Percentiles rank a stretch among this genome's conserved stretches.
These are phyloP conservation scores for Lunularia cruciata DNA, from an alignment of 225 moss, liverwort and hornwort species.

Conservation along the genomic window DNA sequence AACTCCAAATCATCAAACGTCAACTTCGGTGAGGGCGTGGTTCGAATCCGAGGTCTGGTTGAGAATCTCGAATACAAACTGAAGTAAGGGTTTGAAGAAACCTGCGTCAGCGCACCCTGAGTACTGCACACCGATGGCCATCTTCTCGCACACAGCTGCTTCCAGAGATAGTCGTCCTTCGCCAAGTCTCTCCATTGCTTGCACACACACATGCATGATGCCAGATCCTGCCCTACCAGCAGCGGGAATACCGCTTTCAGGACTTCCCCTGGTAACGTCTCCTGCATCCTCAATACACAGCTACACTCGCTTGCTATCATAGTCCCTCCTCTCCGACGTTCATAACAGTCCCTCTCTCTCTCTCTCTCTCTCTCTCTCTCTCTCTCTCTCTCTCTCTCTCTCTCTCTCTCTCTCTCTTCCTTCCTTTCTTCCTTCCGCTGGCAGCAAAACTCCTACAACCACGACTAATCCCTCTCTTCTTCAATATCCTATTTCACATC, in stretches of 20 bases:
- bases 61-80: conserved; percentile 69
- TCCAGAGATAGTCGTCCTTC: conserved; percentile 85
- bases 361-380: neutral
- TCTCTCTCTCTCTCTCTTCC: no score
- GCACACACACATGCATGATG: conserved; percentile 85
- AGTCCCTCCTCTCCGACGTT: conserved; percentile 2
- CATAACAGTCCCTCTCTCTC: neutral
- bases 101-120: conserved; percentile 56
- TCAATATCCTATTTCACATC: no score
- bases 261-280: conserved; percentile 63
- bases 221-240: conserved; percentile 67
- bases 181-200: conserved; percentile 80
- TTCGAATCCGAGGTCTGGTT: conserved; percentile 46
- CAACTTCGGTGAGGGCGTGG: conserved; percentile 74
- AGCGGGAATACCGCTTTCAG: conserved; percentile 79
- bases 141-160: conserved; percentile 72
- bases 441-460: no score
- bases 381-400: neutral
- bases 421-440: no score
- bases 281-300: conserved; percentile 49
- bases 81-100: conserved; percentile 64
- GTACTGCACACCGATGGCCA: conserved; percentile 65
- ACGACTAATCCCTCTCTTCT: no score
- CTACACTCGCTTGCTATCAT: conserved; percentile 27
- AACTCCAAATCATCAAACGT: conserved; percentile 83